Evolutionary conservation across 2,329 filamentous ascomycete species (phyloP).

Genomic region (Trichoderma simmonsii): DNA sequence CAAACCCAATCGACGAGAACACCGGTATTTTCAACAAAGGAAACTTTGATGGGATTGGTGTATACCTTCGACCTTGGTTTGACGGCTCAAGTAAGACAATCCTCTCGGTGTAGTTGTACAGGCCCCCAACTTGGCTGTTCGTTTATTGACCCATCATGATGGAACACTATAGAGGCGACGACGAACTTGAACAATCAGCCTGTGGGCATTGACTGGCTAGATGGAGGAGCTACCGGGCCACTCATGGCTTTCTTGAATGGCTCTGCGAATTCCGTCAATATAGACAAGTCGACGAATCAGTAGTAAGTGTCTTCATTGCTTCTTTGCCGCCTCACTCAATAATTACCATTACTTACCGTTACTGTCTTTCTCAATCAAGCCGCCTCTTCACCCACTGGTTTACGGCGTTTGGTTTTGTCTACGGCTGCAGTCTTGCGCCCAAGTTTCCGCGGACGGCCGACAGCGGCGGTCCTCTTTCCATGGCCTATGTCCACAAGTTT

Average conservation of each 20-base stretch:
- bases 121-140: background rate
- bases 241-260: slow-evolving; percentile 27
- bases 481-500: slow-evolving; percentile 34
- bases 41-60: slow-evolving; percentile 21
- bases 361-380: slow-evolving; percentile 16
- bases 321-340: background rate
- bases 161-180: slow-evolving; percentile 21
- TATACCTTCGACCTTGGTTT: slow-evolving; percentile 31
- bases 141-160: background rate
- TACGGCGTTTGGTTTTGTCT: slow-evolving; percentile 29
- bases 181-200: slow-evolving; percentile 30
- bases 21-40: slow-evolving; percentile 32
- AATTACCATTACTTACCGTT: background rate
- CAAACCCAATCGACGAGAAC: slow-evolving; percentile 20
- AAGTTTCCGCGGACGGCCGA: slow-evolving; percentile 22
- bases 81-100: slow-evolving; percentile 29
- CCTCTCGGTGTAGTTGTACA: background rate
- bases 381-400: slow-evolving; percentile 32
- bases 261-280: slow-evolving; percentile 21
- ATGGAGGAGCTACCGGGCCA: slow-evolving; percentile 29
- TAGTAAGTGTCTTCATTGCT: slow-evolving; percentile 25
- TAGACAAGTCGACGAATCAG: slow-evolving; percentile 29
- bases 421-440: slow-evolving; percentile 26
- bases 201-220: slow-evolving; percentile 30
- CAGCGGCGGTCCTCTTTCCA: slow-evolving; percentile 20